Base-by-base conservation (phyloP, 2,329 filamentous ascomycete species). In the Fusarium buharicum region DNA sequence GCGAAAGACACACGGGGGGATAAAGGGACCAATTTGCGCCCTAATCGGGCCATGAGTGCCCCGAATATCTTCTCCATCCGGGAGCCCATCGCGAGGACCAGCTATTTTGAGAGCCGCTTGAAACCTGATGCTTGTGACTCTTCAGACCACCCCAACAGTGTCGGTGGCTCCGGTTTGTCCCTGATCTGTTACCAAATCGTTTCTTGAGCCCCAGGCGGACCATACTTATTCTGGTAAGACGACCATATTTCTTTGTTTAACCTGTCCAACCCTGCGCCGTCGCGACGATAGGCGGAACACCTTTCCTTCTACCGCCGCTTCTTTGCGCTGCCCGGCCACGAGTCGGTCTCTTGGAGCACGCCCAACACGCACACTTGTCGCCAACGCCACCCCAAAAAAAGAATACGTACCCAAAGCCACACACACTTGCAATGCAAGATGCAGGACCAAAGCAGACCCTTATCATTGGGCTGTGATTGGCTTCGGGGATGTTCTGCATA, bases 381-480 rank as follows among this genome's bases (percentile, higher is more conserved):
- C 13, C 55, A 45, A 64, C 64, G 60, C 64, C 64, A 66, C 51
- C 53, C 58, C 59, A 51, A 68, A 68, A 58, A 66, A 62, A 64
- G 65, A 59, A 66, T 40, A 45, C 38, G 38, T 58, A 58, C 38
- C 37, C 45, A 62, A 55, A 55, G 55, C 53, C 53, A 58, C 53
- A 57, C 54, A 59, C 41, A 37, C 36, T 24, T 17, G 40, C 20
- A 22, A 47, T 55, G 62, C 38, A 55, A 41, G 46, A 55, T 33
- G 55, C 34, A 36, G 46, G 52, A 54, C 57, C 34, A 24, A 41
- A 33, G 37, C 55, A 66, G 20, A 47, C 51, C 64, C 72, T 74
- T 75, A 75, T 75, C 73, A 68, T 56, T 47, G 55, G 41, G 7
- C 37, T 27, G 11, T 69, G 64, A 75, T 75, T 75, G 73, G 73